Evolutionary conservation across 2,329 filamentous ascomycete species (phyloP).

Genomic region (Beauveria brongniartii): DNA sequence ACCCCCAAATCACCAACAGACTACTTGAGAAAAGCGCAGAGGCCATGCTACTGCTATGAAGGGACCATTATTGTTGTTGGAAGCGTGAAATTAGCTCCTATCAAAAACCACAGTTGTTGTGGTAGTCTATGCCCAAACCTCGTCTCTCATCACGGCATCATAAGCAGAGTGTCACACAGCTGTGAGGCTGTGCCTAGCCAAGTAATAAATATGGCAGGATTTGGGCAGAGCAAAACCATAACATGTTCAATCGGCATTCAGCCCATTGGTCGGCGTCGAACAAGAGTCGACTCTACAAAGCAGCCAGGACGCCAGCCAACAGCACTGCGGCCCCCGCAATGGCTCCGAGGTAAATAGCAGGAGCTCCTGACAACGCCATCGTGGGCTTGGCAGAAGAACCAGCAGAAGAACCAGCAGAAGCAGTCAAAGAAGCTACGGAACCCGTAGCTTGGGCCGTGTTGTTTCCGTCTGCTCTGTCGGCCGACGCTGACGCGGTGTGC

Average conservation of each 20-base stretch:
- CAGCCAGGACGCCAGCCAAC: slow-evolving; percentile 2
- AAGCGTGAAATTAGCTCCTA: too few species aligned
- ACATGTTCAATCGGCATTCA: not conserved
- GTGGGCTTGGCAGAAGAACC: not conserved
- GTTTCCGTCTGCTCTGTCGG: not conserved
- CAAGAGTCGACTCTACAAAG: not conserved
- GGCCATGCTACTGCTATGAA: too few species aligned
- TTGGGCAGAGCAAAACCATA: accelerated
- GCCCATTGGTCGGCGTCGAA: not conserved
- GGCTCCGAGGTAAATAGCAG: not conserved
- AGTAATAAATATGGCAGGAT: not conserved
- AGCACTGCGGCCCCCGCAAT: slow-evolving; percentile 1
- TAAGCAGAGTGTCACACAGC: not conserved
- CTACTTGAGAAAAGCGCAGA: too few species aligned
- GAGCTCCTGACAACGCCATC: not conserved
- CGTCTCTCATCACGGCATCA: not conserved
- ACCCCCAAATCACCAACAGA: too few species aligned
- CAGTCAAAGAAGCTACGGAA: not conserved
- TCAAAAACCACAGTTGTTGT: too few species aligned
- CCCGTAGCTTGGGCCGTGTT: not conserved
- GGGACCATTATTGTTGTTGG: too few species aligned
- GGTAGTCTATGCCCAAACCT: not conserved
- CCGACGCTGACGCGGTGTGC: slow-evolving; percentile 6
- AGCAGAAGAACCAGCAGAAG: not conserved
- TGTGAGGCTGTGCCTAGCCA: not conserved